Percentiles rank a stretch among this genome's conserved stretches.
Conservation (phyloP, 2,329 filamentous ascomycete species). For the Purpureocillium lavendulum region DNA sequence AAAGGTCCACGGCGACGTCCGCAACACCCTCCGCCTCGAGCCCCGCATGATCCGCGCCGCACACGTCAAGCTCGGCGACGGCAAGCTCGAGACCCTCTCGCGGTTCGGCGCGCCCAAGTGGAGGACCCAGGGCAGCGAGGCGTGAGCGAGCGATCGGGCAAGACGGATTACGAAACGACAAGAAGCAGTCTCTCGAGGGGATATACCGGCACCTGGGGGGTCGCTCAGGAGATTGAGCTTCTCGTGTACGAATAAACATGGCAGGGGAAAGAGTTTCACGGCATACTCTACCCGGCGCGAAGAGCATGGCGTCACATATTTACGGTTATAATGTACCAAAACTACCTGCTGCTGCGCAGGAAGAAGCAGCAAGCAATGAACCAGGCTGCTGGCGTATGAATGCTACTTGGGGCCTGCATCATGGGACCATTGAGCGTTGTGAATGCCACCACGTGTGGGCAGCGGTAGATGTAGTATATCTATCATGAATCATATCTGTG, state of each 20-base stretch:
- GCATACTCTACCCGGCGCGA: not conserved
- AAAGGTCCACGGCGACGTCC: constrained; percentile 64
- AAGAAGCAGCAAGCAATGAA: too few species aligned
- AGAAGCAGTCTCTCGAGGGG: not conserved
- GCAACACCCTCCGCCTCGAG: constrained; percentile 71
- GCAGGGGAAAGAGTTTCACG: too few species aligned
- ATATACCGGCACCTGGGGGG: too few species aligned
- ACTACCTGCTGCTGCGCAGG: not conserved
- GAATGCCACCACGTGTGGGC: too few species aligned
- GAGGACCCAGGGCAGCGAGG: constrained; percentile 27
- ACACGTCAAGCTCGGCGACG: constrained; percentile 75
- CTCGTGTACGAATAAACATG: not conserved
- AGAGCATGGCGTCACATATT: not conserved
- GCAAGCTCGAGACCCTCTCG: constrained; percentile 42
- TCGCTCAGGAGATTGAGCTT: too few species aligned
- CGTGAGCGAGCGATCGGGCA: constrained; percentile 10
- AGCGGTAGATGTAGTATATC: constrained; percentile 1
- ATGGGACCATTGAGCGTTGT: too few species aligned
- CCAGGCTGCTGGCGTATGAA: too few species aligned
- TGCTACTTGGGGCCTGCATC: too few species aligned
- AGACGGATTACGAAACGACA: not conserved
- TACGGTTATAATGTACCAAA: not conserved
- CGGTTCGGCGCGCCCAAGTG: constrained; percentile 43
- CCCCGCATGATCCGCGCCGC: constrained; percentile 83
- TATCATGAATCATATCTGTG: constrained; percentile 8